A percentile compares a stretch with the other conserved stretches of the same genome.
phyloP scores from a whole-genome alignment of 805 yeast species.

The Osmozyma mogii region DNA sequence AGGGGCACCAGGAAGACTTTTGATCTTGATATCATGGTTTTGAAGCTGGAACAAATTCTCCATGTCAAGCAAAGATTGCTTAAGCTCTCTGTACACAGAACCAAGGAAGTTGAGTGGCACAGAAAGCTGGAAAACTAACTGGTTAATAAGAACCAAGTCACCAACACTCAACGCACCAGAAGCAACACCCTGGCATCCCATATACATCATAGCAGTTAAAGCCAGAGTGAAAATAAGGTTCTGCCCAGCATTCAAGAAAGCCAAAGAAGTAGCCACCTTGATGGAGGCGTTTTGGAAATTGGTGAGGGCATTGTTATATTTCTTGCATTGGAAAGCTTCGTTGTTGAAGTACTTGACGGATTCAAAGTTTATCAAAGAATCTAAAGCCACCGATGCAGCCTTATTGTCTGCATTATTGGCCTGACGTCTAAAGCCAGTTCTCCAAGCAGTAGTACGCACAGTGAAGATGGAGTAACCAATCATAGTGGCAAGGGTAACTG shows the following conservation, averaged over 20 bases:
- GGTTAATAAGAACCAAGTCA: constrained; percentile 89
- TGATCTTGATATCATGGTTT: constrained; percentile 59
- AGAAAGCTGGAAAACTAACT: constrained; percentile 89
- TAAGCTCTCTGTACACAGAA: constrained; percentile 88
- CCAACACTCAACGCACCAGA: constrained; percentile 81
- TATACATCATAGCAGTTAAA: constrained; percentile 92
- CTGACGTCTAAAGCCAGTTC: constrained; percentile 81
- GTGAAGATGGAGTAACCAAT: constrained; percentile 82
- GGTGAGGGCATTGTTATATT: constrained; percentile 68
- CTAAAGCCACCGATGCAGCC: constrained; percentile 93
- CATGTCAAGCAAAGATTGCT: constrained; percentile 92
- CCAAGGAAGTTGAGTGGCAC: constrained; percentile 94
- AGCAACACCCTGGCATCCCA: constrained; percentile 94
- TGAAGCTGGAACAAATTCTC: constrained; percentile 86
- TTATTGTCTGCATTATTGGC: constrained; percentile 89
- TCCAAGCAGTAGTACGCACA: constrained; percentile 90
- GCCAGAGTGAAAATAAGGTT: constrained; percentile 80
- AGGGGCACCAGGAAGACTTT: constrained; percentile 55
- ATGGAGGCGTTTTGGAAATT: constrained; percentile 69
- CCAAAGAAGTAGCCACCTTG: constrained; percentile 78
- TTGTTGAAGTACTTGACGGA: constrained; percentile 93
- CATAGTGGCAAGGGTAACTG: constrained; percentile 84
- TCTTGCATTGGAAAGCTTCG: constrained; percentile 69
- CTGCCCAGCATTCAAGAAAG: constrained; percentile 74
- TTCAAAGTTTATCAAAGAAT: constrained; percentile 89